Percentiles rank a stretch among this genome's conserved stretches.
These are phyloP conservation scores for Candida maris DNA, from an alignment of 805 yeast species.

Conservation along the genomic window DNA sequence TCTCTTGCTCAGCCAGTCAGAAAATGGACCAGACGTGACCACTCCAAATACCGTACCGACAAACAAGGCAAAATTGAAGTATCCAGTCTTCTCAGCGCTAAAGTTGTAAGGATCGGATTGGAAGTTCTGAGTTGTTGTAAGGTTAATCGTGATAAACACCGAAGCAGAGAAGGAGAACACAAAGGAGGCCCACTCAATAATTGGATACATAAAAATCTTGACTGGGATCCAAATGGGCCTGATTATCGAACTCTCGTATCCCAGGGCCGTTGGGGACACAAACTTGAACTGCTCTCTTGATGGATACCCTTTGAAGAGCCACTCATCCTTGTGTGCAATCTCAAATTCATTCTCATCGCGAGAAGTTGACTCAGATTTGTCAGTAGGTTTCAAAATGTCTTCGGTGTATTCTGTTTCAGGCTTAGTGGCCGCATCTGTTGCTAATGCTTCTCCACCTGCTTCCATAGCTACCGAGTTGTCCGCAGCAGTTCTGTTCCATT, in stretches of 20 bases:
- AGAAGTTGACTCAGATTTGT: slow-evolving; percentile 1
- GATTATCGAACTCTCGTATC: slow-evolving; percentile 13
- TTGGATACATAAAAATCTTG: slow-evolving; percentile 11
- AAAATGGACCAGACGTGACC: slow-evolving; percentile 8
- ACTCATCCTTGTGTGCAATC: slow-evolving; percentile 9
- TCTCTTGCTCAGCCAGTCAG: slow-evolving; percentile 7
- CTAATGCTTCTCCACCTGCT: slow-evolving; percentile 2
- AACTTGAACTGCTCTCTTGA: slow-evolving; percentile 15
- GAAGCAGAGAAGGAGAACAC: slow-evolving; percentile 11
- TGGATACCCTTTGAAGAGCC: slow-evolving; percentile 15
- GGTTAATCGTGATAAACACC: slow-evolving; percentile 6
- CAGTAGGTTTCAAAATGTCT: slow-evolving; percentile 1
- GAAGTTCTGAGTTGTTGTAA: slow-evolving; percentile 8
- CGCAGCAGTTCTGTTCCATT: slow-evolving; percentile 14
- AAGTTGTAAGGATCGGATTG: slow-evolving; percentile 8
- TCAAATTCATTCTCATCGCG: slow-evolving; percentile 1
- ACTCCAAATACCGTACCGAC: slow-evolving; percentile 10
- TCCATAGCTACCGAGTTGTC: slow-evolving; percentile 5
- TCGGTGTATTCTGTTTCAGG: slow-evolving; percentile 4
- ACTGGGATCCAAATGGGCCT: slow-evolving; percentile 16
- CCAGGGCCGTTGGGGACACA: slow-evolving; percentile 14
- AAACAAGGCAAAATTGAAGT: slow-evolving; percentile 10
- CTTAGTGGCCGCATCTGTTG: slow-evolving; percentile 4
- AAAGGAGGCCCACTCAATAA: slow-evolving; percentile 11
- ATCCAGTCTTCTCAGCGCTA: slow-evolving; percentile 8